Evolutionary conservation across 164 flowering plant genomes (phyloP).

Genomic region (Saururus chinensis): DNA sequence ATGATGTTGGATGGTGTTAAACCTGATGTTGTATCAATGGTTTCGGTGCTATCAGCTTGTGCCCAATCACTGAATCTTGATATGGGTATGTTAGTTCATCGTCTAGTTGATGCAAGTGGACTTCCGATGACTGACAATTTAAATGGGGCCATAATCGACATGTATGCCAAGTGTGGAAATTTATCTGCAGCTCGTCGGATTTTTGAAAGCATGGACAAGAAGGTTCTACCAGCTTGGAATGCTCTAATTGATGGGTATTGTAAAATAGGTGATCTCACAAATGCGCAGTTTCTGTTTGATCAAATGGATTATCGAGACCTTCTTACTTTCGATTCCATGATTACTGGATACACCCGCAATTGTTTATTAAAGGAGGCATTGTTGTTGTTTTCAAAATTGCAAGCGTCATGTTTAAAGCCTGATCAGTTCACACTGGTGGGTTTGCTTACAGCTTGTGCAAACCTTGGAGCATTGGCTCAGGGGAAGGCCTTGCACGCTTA

Average conservation of each 20-base stretch:
- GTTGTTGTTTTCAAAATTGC: conserved; percentile 18
- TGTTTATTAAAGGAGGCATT: conserved; percentile 19
- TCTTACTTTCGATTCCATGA: conserved; percentile 25
- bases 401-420: conserved; percentile 12
- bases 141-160: conserved; percentile 14
- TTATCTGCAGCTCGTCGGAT: conserved; percentile 12
- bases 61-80: conserved; percentile 7
- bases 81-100: conserved; percentile 15
- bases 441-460: conserved; percentile 28
- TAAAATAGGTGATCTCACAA: conserved; percentile 4
- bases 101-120: conserved; percentile 5
- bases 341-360: conserved; percentile 18
- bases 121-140: conserved; percentile 6
- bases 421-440: conserved; percentile 24
- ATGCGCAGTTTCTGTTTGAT: conserved; percentile 8
- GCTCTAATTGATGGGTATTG: conserved; percentile 12
- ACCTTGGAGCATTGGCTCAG: conserved; percentile 25
- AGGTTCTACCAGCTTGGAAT: conserved; percentile 10
- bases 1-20: conserved; percentile 8
- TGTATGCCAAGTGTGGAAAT: conserved; percentile 25
- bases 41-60: conserved; percentile 17
- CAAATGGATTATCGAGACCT: conserved; percentile 18
- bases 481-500: conserved; percentile 25
- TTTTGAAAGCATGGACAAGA: conserved; percentile 11
- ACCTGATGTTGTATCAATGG: conserved; percentile 13